A percentile compares a stretch with the other conserved stretches of the same genome.
These are phyloP conservation scores for Backusella westeae DNA, from an alignment of 192 early-diverging fungal genomes.

Conservation along the genomic window DNA sequence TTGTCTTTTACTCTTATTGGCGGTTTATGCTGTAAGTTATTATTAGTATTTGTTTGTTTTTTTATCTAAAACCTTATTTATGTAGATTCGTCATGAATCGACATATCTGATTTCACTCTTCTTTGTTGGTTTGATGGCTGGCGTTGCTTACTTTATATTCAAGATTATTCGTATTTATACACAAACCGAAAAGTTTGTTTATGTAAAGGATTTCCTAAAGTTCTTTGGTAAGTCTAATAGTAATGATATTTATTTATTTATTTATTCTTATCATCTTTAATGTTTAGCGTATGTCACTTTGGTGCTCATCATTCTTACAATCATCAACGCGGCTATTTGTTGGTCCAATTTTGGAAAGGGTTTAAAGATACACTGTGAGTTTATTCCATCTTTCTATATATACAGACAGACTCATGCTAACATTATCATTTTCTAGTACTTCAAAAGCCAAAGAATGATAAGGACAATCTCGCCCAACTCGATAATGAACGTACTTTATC, in stretches of 20 bases:
- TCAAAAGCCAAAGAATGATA: neutral
- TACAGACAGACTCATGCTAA: neutral
- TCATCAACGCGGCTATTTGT: neutral
- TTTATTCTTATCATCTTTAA: neutral
- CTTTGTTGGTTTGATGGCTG: conserved; percentile 57
- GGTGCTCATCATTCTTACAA: conserved; percentile 1
- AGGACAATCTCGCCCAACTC: neutral
- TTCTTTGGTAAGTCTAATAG: conserved; percentile 60
- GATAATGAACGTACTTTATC: conserved; percentile 4
- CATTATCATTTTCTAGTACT: neutral
- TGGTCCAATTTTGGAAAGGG: neutral
- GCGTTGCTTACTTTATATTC: conserved; percentile 67
- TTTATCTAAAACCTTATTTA: neutral
- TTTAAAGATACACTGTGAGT: neutral
- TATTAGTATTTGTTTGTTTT: neutral
- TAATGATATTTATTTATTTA: neutral
- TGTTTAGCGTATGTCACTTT: neutral
- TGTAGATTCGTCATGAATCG: conserved; percentile 61
- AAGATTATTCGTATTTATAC: conserved; percentile 63
- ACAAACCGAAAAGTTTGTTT: conserved; percentile 40
- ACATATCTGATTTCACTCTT: conserved; percentile 57
- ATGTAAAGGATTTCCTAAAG: conserved; percentile 59
- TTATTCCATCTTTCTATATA: neutral
- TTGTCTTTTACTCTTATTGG: conserved; percentile 55
- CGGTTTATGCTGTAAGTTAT: conserved; percentile 58